Evolutionary conservation across 306 rosid genomes (phyloP).

Genomic region (Lathyrus oleraceus): DNA sequence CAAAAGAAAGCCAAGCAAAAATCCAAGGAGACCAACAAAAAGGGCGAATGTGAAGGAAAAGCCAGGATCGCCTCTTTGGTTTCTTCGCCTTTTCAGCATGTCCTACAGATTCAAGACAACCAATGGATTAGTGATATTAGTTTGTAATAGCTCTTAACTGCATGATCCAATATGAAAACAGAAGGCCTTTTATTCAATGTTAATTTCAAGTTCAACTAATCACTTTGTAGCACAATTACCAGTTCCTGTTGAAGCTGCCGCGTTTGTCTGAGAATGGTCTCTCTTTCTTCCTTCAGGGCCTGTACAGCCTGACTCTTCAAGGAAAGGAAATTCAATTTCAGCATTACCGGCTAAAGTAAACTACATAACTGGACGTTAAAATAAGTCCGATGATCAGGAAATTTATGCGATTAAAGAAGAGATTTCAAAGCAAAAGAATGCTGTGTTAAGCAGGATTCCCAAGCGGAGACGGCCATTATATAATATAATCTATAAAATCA

Average conservation of each 20-base stretch:
- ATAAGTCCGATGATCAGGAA: slow-evolving; percentile 8
- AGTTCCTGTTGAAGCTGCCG: slow-evolving; percentile 81
- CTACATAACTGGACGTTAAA: background rate
- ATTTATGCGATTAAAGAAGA: background rate
- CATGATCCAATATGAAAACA: background rate
- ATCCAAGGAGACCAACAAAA: slow-evolving; percentile 77
- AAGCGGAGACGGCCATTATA: background rate
- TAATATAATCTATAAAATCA: slow-evolving; percentile 27
- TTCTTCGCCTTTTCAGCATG: slow-evolving; percentile 62
- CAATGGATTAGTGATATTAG: background rate
- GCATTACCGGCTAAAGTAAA: slow-evolving; percentile 15
- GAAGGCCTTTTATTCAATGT: background rate
- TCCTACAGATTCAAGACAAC: slow-evolving; percentile 49
- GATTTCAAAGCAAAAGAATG: background rate
- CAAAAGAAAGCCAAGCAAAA: slow-evolving; percentile 79
- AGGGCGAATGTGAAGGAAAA: slow-evolving; percentile 75
- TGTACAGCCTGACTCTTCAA: slow-evolving; percentile 54
- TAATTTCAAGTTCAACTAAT: background rate
- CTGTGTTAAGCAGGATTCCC: background rate
- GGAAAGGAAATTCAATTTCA: slow-evolving; percentile 31
- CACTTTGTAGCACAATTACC: slow-evolving; percentile 47
- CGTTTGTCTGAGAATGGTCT: slow-evolving; percentile 67
- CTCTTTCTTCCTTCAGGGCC: slow-evolving; percentile 82
- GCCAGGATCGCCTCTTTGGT: slow-evolving; percentile 61
- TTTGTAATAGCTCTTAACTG: slow-evolving; percentile 1